Evolutionary conservation across 2,329 filamentous ascomycete genomes (phyloP).

Genomic region (Penicillium sp.): DNA sequence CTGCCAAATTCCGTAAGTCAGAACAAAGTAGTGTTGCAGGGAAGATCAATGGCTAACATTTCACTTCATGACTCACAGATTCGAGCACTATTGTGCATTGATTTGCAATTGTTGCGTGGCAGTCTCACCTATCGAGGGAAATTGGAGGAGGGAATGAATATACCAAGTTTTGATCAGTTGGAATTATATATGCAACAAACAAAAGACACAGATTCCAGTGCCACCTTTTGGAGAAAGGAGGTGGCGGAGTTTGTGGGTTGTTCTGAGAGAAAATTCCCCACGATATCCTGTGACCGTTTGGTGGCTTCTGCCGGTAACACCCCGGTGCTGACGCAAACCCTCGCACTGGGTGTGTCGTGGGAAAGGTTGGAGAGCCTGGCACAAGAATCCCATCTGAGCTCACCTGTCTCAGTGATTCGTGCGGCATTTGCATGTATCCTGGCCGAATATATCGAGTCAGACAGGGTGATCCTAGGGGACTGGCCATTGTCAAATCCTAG

Average conservation of each 20-base stretch:
- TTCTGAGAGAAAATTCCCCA: background rate
- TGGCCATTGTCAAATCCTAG: background rate
- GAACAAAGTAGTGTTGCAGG: background rate
- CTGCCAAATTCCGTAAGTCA: background rate
- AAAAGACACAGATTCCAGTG: background rate
- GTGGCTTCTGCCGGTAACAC: background rate
- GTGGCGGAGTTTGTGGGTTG: background rate
- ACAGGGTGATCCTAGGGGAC: conserved; percentile 3
- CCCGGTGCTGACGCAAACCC: background rate
- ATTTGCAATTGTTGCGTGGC: background rate
- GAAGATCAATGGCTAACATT: background rate
- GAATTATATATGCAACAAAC: background rate
- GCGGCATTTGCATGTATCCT: conserved; percentile 13
- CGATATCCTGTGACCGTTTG: conserved; percentile 1
- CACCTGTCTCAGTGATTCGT: background rate
- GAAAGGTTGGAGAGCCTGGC: background rate
- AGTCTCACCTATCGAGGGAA: background rate
- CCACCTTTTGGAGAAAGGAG: background rate
- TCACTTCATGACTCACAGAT: background rate
- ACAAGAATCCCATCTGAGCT: background rate
- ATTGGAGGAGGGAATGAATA: background rate
- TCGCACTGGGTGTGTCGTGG: background rate
- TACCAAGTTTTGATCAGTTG: background rate
- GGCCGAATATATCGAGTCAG: conserved; percentile 10
- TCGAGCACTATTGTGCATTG: background rate